A percentile compares a stretch with the other conserved stretches of the same genome.
Evolutionary conservation across 2,329 filamentous ascomycete species (phyloP).

Genomic region (Xylariaceae sp.): DNA sequence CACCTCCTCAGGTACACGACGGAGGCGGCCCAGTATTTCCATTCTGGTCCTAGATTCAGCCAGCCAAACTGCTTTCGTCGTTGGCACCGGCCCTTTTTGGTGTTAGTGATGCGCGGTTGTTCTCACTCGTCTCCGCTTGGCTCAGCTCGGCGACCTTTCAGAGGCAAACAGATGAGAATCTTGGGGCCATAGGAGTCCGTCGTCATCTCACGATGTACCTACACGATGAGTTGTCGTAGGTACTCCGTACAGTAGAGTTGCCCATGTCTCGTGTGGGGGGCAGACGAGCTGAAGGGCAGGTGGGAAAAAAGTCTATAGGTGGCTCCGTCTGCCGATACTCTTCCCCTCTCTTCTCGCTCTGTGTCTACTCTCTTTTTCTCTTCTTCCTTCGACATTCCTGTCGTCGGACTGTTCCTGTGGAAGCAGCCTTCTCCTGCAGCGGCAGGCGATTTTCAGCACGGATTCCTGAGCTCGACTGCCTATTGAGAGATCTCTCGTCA

Average conservation of each 20-base stretch:
- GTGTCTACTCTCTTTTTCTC: not conserved
- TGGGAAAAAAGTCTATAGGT: not conserved
- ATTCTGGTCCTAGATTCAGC: not conserved
- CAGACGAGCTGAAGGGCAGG: not conserved
- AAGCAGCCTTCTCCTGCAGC: not conserved
- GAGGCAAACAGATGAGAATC: not conserved
- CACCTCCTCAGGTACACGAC: not conserved
- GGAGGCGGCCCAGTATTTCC: not conserved
- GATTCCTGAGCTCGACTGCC: not conserved
- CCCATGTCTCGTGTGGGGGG: not conserved
- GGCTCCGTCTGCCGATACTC: not conserved
- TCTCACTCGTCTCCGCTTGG: not conserved
- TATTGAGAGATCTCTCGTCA: slow-evolving; percentile 1
- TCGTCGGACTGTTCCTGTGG: not conserved
- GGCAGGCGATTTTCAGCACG: not conserved
- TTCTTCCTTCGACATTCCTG: not conserved
- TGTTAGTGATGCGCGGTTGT: not conserved
- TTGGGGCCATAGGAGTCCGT: not conserved
- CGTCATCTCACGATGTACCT: no score
- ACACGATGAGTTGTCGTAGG: no score
- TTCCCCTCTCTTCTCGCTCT: not conserved
- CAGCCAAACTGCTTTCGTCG: not conserved
- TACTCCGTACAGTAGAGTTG: not conserved
- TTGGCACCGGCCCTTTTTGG: no score
- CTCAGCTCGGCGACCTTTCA: not conserved